Conservation (phyloP, 768 basidiomycete species). For the Sarcodon sp. region DNA sequence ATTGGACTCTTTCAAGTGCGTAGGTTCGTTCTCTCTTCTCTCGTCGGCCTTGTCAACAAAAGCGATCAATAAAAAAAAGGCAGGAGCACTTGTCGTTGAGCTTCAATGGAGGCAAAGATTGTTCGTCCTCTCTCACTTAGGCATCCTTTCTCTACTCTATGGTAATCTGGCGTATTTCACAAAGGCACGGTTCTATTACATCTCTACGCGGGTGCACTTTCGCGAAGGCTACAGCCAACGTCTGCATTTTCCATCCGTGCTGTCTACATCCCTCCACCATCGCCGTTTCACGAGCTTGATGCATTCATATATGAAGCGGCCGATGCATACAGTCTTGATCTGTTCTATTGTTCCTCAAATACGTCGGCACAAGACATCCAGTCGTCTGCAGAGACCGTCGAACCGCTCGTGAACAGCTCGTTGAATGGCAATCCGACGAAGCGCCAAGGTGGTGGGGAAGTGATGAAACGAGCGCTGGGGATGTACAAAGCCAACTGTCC, state of each 20-base stretch:
- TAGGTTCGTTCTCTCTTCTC: conserved; percentile 10
- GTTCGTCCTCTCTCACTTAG: conserved; percentile 30
- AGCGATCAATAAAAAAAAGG: conserved; percentile 21
- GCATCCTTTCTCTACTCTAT: not conserved
- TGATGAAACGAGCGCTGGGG: conserved; percentile 71
- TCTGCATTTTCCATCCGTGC: conserved; percentile 38
- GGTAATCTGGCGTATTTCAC: not conserved
- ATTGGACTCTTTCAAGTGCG: conserved; percentile 75
- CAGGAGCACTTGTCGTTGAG: conserved; percentile 69
- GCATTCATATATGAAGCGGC: conserved; percentile 61
- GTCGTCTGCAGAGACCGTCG: not conserved
- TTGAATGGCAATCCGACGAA: conserved; percentile 1
- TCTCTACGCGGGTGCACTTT: conserved; percentile 67
- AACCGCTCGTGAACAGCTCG: conserved; percentile 5
- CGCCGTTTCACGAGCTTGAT: conserved; percentile 79
- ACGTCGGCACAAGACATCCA: conserved; percentile 22
- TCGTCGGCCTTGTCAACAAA: not conserved
- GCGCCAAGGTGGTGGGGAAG: conserved; percentile 38
- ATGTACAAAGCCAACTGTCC: conserved; percentile 57
- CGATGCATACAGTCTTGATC: conserved; percentile 56
- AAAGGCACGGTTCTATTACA: conserved; percentile 92
- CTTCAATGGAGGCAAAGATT: conserved; percentile 99
- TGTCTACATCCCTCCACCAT: conserved; percentile 83
- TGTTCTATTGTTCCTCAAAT: conserved; percentile 45
- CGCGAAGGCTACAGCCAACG: conserved; percentile 23